Conservation (phyloP, 768 basidiomycete species). For the Psilocybe cubensis region DNA sequence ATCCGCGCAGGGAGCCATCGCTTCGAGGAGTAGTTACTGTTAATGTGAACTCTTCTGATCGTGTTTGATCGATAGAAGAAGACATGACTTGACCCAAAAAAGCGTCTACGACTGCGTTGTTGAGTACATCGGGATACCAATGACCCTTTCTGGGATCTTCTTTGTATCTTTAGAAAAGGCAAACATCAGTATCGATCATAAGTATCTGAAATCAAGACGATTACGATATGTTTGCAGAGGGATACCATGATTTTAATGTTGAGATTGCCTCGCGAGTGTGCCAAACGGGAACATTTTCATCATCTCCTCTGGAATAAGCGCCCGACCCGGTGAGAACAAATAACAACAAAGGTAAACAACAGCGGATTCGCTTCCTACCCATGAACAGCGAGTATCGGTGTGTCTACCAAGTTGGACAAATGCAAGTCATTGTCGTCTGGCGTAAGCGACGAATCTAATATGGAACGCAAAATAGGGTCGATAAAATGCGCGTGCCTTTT, state of each 20-base stretch:
- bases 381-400: slow-evolving; percentile 75
- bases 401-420: slow-evolving; percentile 74
- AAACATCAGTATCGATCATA: neutral
- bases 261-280: slow-evolving; percentile 73
- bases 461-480: slow-evolving; percentile 72
- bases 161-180: slow-evolving; percentile 50
- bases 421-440: slow-evolving; percentile 91
- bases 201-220: neutral
- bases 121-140: slow-evolving; percentile 70
- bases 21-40: slow-evolving; percentile 74
- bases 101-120: slow-evolving; percentile 51
- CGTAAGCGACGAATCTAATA: slow-evolving; percentile 75
- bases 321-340: too few relatives aligned
- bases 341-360: too few relatives aligned
- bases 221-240: slow-evolving; percentile 52
- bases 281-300: slow-evolving; percentile 89
- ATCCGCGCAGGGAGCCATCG: slow-evolving; percentile 72
- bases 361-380: slow-evolving; percentile 51
- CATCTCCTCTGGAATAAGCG: slow-evolving; percentile 55
- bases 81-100: slow-evolving; percentile 51
- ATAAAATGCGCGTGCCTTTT: slow-evolving; percentile 67
- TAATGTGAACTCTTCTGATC: slow-evolving; percentile 57
- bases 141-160: slow-evolving; percentile 70
- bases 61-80: slow-evolving; percentile 15
- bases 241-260: slow-evolving; percentile 60